phyloP scores from a whole-genome alignment of 2,329 filamentous ascomycete species.

The Rhytidhysteron rufulum region DNA sequence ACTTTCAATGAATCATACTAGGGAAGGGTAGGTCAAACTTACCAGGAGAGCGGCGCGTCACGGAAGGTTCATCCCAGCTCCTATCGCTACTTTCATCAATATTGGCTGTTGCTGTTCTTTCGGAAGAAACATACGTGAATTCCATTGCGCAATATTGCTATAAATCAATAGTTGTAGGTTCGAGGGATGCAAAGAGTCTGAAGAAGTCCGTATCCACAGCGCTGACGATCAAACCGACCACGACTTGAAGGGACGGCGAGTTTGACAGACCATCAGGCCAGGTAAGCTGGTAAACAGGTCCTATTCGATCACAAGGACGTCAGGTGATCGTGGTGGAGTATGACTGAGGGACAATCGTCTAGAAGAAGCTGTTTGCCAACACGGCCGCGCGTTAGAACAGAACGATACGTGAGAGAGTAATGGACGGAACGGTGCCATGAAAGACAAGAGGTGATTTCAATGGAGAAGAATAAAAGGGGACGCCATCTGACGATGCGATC shows the following conservation, averaged over 20 bases:
- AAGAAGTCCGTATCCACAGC: too few species aligned
- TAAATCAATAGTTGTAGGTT: not conserved
- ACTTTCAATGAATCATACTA: too few species aligned
- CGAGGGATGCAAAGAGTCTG: not conserved
- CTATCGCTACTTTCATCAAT: too few species aligned
- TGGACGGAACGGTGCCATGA: constrained; percentile 22
- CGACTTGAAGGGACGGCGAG: constrained; percentile 7
- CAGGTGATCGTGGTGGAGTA: constrained; percentile 19
- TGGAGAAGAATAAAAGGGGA: constrained; percentile 22
- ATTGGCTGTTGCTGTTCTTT: too few species aligned
- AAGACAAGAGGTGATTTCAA: constrained; percentile 21
- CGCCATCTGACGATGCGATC: constrained; percentile 25
- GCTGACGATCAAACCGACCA: constrained; percentile 6
- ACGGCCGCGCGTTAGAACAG: constrained; percentile 38
- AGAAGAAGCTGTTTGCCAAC: constrained; percentile 39
- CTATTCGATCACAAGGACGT: constrained; percentile 16
- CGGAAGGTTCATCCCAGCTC: constrained; percentile 51
- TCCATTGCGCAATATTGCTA: too few species aligned
- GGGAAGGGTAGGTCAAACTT: constrained; percentile 38
- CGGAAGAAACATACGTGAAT: constrained; percentile 35
- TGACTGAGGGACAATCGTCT: constrained; percentile 24
- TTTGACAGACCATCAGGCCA: constrained; percentile 17
- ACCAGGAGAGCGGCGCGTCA: constrained; percentile 67
- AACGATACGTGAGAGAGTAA: constrained; percentile 30
- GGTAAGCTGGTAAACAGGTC: constrained; percentile 11